A percentile compares a stretch with the other conserved stretches of the same genome.
These are phyloP conservation scores for Mycena haematopus DNA, from an alignment of 768 basidiomycete genomes.

Conservation along the genomic window DNA sequence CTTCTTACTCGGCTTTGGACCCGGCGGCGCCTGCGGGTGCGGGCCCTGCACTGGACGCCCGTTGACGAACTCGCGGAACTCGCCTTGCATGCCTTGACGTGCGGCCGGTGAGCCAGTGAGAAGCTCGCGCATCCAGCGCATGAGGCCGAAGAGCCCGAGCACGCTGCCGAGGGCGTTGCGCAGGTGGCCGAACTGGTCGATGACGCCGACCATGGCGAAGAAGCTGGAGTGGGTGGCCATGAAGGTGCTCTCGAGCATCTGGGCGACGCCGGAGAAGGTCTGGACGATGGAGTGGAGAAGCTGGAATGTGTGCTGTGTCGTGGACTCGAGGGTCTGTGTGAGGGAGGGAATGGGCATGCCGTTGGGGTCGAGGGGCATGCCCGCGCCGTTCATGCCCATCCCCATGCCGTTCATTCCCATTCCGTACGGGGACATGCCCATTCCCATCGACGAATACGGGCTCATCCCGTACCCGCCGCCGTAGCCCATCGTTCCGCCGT, in stretches of 20 bases:
- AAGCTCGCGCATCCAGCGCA: constrained; percentile 82
- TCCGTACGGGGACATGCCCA: constrained; percentile 28
- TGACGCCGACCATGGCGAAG: constrained; percentile 95
- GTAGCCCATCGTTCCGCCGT: constrained; percentile 36
- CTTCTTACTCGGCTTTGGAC: constrained; percentile 80
- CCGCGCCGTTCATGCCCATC: constrained; percentile 45
- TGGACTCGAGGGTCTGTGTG: constrained; percentile 85
- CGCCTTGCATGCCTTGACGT: constrained; percentile 52
- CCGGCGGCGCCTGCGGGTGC: constrained; percentile 36
- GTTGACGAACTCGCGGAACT: constrained; percentile 80
- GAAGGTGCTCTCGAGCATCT: constrained; percentile 97
- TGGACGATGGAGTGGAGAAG: constrained; percentile 95
- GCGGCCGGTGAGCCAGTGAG: constrained; percentile 48
- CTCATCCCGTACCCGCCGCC: constrained; percentile 36
- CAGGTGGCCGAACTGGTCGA: constrained; percentile 93
- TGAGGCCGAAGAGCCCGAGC: constrained; percentile 86
- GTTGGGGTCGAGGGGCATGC: constrained; percentile 54
- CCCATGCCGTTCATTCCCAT: constrained; percentile 42
- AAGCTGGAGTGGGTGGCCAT: constrained; percentile 96
- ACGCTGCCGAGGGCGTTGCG: constrained; percentile 94
- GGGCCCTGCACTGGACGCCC: constrained; percentile 63
- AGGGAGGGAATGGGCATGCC: constrained; percentile 69
- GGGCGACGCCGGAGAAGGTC: constrained; percentile 92
- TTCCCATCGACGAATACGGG: constrained; percentile 33
- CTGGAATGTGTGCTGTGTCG: constrained; percentile 91